Conservation (phyloP, 2,329 filamentous ascomycete genomes). For the Bipolaris cookei region DNA sequence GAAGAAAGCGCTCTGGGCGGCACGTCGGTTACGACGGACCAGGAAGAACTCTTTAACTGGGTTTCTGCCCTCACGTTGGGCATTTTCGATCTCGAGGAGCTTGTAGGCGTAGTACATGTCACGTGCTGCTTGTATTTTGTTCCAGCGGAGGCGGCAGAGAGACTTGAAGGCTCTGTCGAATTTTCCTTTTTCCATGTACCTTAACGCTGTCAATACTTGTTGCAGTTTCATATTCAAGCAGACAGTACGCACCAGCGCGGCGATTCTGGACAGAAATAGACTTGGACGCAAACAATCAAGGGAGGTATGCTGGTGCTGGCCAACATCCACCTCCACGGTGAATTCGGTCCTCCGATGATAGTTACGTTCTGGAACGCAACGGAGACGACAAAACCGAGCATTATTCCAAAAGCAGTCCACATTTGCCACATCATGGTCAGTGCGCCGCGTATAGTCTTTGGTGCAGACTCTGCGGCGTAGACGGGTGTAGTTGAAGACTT, state of each 20-base stretch:
- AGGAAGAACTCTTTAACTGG: conserved; percentile 43
- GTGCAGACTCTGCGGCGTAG: conserved; percentile 57
- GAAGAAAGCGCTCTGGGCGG: conserved; percentile 42
- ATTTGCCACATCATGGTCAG: conserved; percentile 62
- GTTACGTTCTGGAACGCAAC: conserved; percentile 39
- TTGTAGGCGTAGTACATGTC: conserved; percentile 61
- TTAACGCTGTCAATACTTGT: conserved; percentile 3
- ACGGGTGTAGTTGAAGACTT: conserved; percentile 54
- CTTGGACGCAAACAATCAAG: conserved; percentile 38
- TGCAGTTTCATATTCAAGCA: background rate
- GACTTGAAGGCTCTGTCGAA: conserved; percentile 42
- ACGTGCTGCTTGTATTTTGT: conserved; percentile 61
- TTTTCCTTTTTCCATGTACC: conserved; percentile 46
- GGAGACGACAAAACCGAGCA: conserved; percentile 42
- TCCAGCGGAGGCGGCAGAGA: conserved; percentile 60
- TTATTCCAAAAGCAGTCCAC: conserved; percentile 47
- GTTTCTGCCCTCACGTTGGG: conserved; percentile 42
- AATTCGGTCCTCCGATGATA: conserved; percentile 29
- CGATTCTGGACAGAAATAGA: conserved; percentile 42
- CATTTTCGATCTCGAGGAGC: conserved; percentile 46
- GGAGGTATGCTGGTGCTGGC: conserved; percentile 42
- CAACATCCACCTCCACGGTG: conserved; percentile 45
- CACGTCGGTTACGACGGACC: conserved; percentile 44
- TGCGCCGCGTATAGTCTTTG: conserved; percentile 57
- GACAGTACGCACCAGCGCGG: conserved; percentile 33